Percentiles rank a stretch among this genome's conserved stretches.
Conservation (phyloP, 345 rosid species). For the Nephelium lappaceum region DNA sequence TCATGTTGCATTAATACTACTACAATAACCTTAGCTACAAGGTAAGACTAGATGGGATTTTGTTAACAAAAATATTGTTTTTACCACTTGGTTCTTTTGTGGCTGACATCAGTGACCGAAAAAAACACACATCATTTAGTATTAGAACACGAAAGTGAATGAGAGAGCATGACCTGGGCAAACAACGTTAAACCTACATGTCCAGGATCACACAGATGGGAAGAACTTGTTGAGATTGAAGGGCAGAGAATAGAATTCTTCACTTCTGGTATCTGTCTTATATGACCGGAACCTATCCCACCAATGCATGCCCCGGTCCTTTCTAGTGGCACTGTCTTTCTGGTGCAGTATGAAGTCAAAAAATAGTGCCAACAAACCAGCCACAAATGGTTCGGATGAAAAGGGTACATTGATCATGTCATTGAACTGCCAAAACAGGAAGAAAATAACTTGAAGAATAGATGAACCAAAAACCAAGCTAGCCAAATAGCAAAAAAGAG, state of each 20-base stretch:
- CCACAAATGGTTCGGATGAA: slow-evolving; percentile 85
- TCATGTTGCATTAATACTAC: not conserved
- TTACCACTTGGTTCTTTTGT: slow-evolving; percentile 6
- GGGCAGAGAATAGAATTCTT: slow-evolving; percentile 90
- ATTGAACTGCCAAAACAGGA: slow-evolving; percentile 68
- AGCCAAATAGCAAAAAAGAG: slow-evolving; percentile 8
- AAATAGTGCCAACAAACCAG: slow-evolving; percentile 69
- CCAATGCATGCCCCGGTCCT: slow-evolving; percentile 87
- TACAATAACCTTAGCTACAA: not conserved
- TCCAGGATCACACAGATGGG: slow-evolving; percentile 69
- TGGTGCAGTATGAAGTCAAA: slow-evolving; percentile 64
- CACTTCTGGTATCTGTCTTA: slow-evolving; percentile 90
- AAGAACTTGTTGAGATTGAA: slow-evolving; percentile 95
- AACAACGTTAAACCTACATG: not conserved
- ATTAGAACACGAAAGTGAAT: not conserved
- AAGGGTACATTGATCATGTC: slow-evolving; percentile 95
- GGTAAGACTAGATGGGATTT: not conserved
- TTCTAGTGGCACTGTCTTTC: slow-evolving; percentile 62
- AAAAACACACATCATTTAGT: not conserved
- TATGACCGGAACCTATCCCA: slow-evolving; percentile 87
- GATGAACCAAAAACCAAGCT: not conserved
- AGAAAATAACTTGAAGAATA: not conserved
- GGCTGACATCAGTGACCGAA: slow-evolving; percentile 15
- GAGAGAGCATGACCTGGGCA: not conserved
- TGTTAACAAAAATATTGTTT: slow-evolving; percentile 16